A percentile compares a stretch with the other conserved stretches of the same genome.
phyloP scores from a whole-genome alignment of 2,329 filamentous ascomycete species.

The Coleophoma crateriformis region DNA sequence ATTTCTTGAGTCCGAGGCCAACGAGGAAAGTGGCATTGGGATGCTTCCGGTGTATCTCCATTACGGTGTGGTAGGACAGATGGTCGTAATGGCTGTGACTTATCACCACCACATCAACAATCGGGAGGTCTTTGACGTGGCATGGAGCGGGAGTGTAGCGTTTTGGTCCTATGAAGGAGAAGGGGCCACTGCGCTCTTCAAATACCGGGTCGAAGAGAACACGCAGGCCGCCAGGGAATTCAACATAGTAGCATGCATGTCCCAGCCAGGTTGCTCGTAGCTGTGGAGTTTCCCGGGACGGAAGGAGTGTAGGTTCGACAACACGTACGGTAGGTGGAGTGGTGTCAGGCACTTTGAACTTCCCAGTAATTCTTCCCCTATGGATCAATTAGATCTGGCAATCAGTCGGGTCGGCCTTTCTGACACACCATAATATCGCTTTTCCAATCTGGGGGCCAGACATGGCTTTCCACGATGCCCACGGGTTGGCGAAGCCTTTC shows the following conservation, averaged over 20 bases:
- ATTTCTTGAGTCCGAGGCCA: conserved; percentile 72
- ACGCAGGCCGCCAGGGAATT: conserved; percentile 79
- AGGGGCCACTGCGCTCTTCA: conserved; percentile 77
- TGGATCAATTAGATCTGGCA: too few species aligned
- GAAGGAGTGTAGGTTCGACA: conserved; percentile 52
- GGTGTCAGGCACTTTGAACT: conserved; percentile 43
- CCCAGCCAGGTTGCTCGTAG: conserved; percentile 91
- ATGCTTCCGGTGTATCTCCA: conserved; percentile 62
- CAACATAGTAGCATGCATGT: conserved; percentile 89
- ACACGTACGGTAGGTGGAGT: conserved; percentile 57
- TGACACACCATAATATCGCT: conserved; percentile 19
- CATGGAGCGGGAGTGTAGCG: conserved; percentile 76
- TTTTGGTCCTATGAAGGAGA: conserved; percentile 65
- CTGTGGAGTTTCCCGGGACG: conserved; percentile 42
- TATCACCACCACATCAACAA: conserved; percentile 66
- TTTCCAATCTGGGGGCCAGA: conserved; percentile 24
- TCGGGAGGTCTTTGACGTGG: conserved; percentile 69
- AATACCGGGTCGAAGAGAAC: conserved; percentile 95
- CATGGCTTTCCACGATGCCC: conserved; percentile 43
- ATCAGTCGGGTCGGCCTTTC: too few species aligned
- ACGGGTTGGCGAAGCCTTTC: conserved; percentile 51
- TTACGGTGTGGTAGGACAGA: conserved; percentile 68
- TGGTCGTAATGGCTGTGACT: conserved; percentile 93
- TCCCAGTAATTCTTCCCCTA: conserved; percentile 13
- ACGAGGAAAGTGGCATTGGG: conserved; percentile 84